Evolutionary conservation across 2,329 filamentous ascomycete species (phyloP).

Genomic region (Alternaria angustiovoidea): DNA sequence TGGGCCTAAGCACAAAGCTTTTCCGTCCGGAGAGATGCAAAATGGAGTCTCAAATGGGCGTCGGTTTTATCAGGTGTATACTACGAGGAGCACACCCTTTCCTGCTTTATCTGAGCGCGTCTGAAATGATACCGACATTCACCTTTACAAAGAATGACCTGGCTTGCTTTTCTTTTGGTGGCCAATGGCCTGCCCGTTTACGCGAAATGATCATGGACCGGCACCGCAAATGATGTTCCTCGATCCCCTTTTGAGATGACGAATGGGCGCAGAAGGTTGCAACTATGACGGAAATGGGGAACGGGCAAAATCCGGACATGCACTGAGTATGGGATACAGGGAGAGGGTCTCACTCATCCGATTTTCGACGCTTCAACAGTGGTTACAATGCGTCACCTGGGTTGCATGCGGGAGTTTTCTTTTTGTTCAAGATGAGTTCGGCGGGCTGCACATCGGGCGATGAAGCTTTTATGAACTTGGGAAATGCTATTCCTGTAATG

Average conservation of each 20-base stretch:
- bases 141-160: slow-evolving; percentile 45
- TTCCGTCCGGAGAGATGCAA: slow-evolving; percentile 44
- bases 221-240: slow-evolving; percentile 46
- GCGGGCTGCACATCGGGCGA: slow-evolving; percentile 31
- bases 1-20: slow-evolving; percentile 42
- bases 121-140: slow-evolving; percentile 52
- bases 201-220: slow-evolving; percentile 37
- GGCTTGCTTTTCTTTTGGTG: slow-evolving; percentile 45
- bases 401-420: slow-evolving; percentile 51
- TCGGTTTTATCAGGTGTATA: slow-evolving; percentile 44
- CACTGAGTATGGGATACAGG: slow-evolving; percentile 37
- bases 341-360: slow-evolving; percentile 34
- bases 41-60: slow-evolving; percentile 48
- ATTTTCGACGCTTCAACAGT: slow-evolving; percentile 35
- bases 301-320: slow-evolving; percentile 44
- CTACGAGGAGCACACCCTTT: slow-evolving; percentile 46
- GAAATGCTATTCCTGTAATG: slow-evolving; percentile 10
- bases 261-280: slow-evolving; percentile 39
- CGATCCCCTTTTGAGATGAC: slow-evolving; percentile 40
- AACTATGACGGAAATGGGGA: slow-evolving; percentile 37
- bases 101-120: slow-evolving; percentile 49
- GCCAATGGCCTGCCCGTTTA: slow-evolving; percentile 36
- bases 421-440: slow-evolving; percentile 36
- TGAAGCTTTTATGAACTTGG: slow-evolving; percentile 19
- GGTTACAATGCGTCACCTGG: slow-evolving; percentile 37